Conservation (phyloP, 495 filamentous ascomycete genomes). For the Annulohypoxylon bovei region DNA sequence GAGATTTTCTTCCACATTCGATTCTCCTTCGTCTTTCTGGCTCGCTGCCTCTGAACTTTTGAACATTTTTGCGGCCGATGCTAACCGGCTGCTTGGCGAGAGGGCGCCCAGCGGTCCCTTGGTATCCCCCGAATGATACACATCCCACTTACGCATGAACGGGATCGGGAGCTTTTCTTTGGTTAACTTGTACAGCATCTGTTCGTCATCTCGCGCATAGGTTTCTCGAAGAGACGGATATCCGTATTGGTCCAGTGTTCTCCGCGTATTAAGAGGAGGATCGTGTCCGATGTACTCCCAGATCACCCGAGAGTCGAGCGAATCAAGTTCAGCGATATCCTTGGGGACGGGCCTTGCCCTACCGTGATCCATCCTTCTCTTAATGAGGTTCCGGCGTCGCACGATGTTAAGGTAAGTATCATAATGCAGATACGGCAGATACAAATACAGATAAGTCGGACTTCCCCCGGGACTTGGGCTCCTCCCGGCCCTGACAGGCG, state of each 20-base stretch:
- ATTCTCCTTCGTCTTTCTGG: constrained; percentile 39
- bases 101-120: constrained; percentile 17
- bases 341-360: constrained; percentile 66
- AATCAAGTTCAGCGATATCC: constrained; percentile 61
- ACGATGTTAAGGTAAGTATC: constrained; percentile 71
- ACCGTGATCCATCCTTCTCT: constrained; percentile 63
- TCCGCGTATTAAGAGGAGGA: constrained; percentile 69
- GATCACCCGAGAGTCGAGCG: constrained; percentile 68
- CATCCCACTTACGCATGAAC: constrained; percentile 36
- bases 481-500: constrained; percentile 20
- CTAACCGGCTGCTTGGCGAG: constrained; percentile 29
- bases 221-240: constrained; percentile 72
- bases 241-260: constrained; percentile 74
- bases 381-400: constrained; percentile 66
- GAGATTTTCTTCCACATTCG: constrained; percentile 52
- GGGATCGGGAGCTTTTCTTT: constrained; percentile 49
- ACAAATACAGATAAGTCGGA: constrained; percentile 57
- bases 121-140: constrained; percentile 36
- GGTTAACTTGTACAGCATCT: constrained; percentile 77
- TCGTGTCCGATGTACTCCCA: constrained; percentile 74
- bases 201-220: constrained; percentile 70
- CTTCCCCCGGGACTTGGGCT: constrained; percentile 54
- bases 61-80: constrained; percentile 20
- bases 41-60: constrained; percentile 14
- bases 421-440: constrained; percentile 69